Base-by-base conservation (phyloP, 2,329 filamentous ascomycete species). In the Eutypa lata region DNA sequence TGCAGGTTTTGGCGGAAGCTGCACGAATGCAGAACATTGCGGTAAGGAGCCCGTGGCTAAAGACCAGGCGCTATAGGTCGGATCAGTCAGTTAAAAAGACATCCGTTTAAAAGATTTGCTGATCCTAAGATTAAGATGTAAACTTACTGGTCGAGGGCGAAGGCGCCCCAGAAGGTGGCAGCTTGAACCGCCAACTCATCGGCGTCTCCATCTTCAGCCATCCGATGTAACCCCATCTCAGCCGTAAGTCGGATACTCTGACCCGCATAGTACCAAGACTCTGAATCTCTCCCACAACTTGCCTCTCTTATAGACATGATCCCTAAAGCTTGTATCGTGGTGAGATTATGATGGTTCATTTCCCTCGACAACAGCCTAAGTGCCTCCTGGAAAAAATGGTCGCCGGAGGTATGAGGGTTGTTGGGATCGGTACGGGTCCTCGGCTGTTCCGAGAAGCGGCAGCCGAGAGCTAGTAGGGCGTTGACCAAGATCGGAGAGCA, bases 271-370 rank as follows among this genome's bases (percentile, higher is more conserved):
- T 83, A 87, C 76, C 87, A 90, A 48, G 87, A 88, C 57, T 87
- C 83, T 28, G 85, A 89, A 61, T 90, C 86, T 33, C 87, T 78
- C 0, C 87, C 87, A 57, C 83, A 86, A 62, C 87, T 90, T 3
- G 85, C 86, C 70, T 91, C 87, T 42, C 88, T 76, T 57, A 90
- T 84, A 6, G 86, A 86, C 86, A 92, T 89, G 61, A 91, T 81
- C 6, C 87, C 87, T 18, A 91, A 72, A 1, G 88, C 88, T 71
- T 91, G 88, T 44, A 89, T 85, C 4, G 86, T 90, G 2, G 87
- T 89, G 28, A 91, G 70, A 7, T 69, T 80, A 56, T 88, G 81
- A 49, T 83, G 81, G 54, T 88, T 73, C 2, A 72, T 67, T 57
- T 84, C 79, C 51, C 80, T 72, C 52, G 80, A 73, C 28, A 89